A percentile compares a stretch with the other conserved stretches of the same genome.
These are phyloP conservation scores for Uromyces viciae-fabae DNA, from an alignment of 1,284 basidiomycete genomes.

Conservation along the genomic window DNA sequence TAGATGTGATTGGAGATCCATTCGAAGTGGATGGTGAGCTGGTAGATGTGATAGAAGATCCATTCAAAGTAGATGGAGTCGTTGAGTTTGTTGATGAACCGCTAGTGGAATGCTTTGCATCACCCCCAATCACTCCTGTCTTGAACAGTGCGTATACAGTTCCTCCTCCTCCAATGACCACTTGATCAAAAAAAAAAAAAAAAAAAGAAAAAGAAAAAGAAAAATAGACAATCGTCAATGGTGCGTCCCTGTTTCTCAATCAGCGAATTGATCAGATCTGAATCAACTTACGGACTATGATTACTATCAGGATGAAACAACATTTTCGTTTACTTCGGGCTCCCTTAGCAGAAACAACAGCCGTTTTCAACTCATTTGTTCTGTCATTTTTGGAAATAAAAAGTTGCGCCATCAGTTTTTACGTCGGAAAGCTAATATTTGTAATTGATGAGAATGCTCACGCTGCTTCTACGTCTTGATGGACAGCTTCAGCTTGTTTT, in stretches of 20 bases:
- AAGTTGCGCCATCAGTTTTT: neutral
- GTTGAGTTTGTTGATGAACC: neutral
- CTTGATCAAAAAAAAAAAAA: neutral
- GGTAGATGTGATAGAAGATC: neutral
- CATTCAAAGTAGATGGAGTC: neutral
- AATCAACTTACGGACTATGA: constrained; percentile 24
- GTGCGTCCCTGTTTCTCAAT: neutral
- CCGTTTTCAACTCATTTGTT: constrained; percentile 33
- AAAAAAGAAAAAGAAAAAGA: neutral
- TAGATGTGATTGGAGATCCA: neutral
- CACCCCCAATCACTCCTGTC: constrained; percentile 13
- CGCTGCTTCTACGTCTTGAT: constrained; percentile 40
- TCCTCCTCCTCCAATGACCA: constrained; percentile 12
- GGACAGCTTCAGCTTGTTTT: constrained; percentile 33
- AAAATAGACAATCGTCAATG: neutral
- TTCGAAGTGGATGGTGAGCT: neutral
- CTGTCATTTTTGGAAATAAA: neutral
- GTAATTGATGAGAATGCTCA: neutral
- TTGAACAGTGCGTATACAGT: constrained; percentile 7
- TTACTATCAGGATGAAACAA: constrained; percentile 24
- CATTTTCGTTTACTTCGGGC: constrained; percentile 42
- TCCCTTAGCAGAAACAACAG: constrained; percentile 31
- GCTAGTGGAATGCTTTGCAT: neutral
- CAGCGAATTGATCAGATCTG: neutral
- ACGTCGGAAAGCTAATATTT: no score